Conservation (phyloP, 306 rosid genomes). For the Hippophae rhamnoides region DNA sequence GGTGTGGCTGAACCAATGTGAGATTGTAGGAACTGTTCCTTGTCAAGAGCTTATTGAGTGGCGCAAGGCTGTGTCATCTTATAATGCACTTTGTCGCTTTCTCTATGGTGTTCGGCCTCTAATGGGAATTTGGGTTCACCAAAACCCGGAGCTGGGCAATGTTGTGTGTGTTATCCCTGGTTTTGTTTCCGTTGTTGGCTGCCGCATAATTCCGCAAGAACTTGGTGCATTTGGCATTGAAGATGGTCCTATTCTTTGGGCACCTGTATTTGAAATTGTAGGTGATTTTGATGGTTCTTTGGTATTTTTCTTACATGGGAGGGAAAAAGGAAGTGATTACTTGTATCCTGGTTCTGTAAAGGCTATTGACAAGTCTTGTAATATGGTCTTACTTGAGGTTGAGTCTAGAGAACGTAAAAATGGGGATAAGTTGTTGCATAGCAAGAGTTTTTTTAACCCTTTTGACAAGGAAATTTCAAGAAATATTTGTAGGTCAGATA, state of each 20-base stretch:
- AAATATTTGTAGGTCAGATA: slow-evolving; percentile 47
- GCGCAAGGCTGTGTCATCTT: slow-evolving; percentile 57
- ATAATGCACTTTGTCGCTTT: slow-evolving; percentile 79
- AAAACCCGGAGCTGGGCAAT: slow-evolving; percentile 96
- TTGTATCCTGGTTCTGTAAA: slow-evolving; percentile 71
- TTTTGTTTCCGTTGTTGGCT: slow-evolving; percentile 81
- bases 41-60: slow-evolving; percentile 59
- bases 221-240: slow-evolving; percentile 90
- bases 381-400: slow-evolving; percentile 81
- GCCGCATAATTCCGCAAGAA: slow-evolving; percentile 90
- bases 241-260: slow-evolving; percentile 87
- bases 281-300: slow-evolving; percentile 54
- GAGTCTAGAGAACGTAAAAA: slow-evolving; percentile 32
- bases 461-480: slow-evolving; percentile 34
- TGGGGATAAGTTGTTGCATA: slow-evolving; percentile 33
- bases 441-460: slow-evolving; percentile 40
- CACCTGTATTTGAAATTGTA: slow-evolving; percentile 80
- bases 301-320: slow-evolving; percentile 68
- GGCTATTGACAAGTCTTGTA: slow-evolving; percentile 45
- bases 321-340: slow-evolving; percentile 54
- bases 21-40: slow-evolving; percentile 37
- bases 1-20: slow-evolving; percentile 75
- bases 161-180: slow-evolving; percentile 94
- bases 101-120: slow-evolving; percentile 46
- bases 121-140: slow-evolving; percentile 96